Percentiles rank a stretch among this genome's conserved stretches.
These are phyloP conservation scores for Amanita exitialis DNA, from an alignment of 768 basidiomycete genomes.

Conservation along the genomic window DNA sequence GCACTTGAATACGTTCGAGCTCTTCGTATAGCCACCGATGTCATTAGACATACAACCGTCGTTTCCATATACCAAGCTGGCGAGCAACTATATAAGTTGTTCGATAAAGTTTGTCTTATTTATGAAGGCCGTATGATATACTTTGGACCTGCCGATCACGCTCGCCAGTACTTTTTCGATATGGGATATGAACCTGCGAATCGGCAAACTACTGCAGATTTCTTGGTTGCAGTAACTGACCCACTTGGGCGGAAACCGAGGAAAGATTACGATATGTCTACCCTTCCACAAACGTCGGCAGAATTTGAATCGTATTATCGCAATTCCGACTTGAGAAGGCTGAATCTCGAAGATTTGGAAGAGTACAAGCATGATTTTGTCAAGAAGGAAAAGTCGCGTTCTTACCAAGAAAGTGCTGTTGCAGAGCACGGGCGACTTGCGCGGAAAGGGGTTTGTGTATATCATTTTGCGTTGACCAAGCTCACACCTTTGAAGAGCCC, in stretches of 20 bases:
- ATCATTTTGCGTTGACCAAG: background rate
- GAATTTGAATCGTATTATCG: conserved; percentile 35
- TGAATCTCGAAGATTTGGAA: conserved; percentile 29
- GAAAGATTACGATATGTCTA: conserved; percentile 14
- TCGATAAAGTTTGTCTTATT: conserved; percentile 69
- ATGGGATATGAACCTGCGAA: conserved; percentile 52
- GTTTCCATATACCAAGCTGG: conserved; percentile 83
- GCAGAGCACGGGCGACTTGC: conserved; percentile 44
- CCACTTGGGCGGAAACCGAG: conserved; percentile 40
- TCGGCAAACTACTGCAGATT: conserved; percentile 59
- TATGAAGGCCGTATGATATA: conserved; percentile 72
- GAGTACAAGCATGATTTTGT: conserved; percentile 35
- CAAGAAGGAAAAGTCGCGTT: conserved; percentile 25
- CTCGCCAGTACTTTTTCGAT: conserved; percentile 65
- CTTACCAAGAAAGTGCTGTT: conserved; percentile 34
- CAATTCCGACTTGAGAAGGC: conserved; percentile 14
- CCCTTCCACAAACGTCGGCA: conserved; percentile 30
- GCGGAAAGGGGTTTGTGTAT: conserved; percentile 13
- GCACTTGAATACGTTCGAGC: conserved; percentile 66
- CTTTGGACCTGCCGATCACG: conserved; percentile 57
- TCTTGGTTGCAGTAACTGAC: conserved; percentile 52
- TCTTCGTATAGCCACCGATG: conserved; percentile 56
- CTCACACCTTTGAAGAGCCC: conserved; percentile 16
- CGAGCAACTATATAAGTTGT: conserved; percentile 52
- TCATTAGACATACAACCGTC: conserved; percentile 43